Percentiles rank a stretch among this genome's conserved stretches.
phyloP scores from a whole-genome alignment of 768 basidiomycete genomes.

The Imleria badia region DNA sequence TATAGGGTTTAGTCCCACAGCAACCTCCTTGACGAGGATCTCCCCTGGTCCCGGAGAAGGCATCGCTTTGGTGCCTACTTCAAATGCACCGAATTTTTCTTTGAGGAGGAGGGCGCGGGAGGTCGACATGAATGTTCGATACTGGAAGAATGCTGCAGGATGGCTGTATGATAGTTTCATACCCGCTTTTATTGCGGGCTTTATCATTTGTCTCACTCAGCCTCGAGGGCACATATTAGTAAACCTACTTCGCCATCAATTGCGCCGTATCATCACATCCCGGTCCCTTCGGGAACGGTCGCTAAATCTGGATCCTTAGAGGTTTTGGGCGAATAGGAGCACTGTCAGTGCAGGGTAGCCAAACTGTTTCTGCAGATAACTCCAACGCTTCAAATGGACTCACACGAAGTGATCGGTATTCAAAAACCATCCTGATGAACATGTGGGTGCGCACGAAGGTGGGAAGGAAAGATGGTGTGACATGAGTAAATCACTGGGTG shows the following conservation, averaged over 20 bases:
- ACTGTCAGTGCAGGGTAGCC: too few species aligned
- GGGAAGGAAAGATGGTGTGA: too few species aligned
- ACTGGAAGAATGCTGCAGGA: not conserved
- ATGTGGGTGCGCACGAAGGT: too few species aligned
- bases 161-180: not conserved
- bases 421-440: not conserved
- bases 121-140: conserved; percentile 5
- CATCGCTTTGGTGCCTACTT: conserved; percentile 5
- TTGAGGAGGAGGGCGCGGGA: conserved; percentile 19
- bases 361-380: too few species aligned
- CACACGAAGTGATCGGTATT: not conserved
- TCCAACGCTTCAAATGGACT: not conserved
- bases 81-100: conserved; percentile 17
- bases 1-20: conserved; percentile 45
- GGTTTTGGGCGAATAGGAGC: too few species aligned
- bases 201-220: not conserved
- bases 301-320: not conserved
- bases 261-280: not conserved
- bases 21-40: conserved; percentile 41
- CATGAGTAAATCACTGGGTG: too few species aligned
- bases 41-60: conserved; percentile 40
- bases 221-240: not conserved
- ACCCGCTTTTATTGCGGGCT: not conserved
- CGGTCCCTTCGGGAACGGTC: not conserved
- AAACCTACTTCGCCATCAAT: not conserved